A percentile compares a stretch with the other conserved stretches of the same genome.
phyloP scores from a whole-genome alignment of 768 basidiomycete genomes.

The Phylloporus arenicola region DNA sequence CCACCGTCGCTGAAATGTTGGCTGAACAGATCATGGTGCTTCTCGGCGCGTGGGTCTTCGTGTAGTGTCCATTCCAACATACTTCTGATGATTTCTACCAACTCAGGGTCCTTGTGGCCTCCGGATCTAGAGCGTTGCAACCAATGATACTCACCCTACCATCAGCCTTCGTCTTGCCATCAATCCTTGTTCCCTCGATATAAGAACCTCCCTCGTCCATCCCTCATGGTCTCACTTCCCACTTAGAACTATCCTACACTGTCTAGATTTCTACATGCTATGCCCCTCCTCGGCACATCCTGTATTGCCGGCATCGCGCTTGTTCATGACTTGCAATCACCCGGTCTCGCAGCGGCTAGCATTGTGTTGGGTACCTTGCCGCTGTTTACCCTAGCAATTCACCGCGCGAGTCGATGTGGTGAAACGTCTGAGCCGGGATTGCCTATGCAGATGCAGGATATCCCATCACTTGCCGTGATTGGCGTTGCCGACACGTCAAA shows the following conservation, averaged over 20 bases:
- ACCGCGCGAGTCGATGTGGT: neutral
- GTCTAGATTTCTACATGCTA: slow-evolving; percentile 10
- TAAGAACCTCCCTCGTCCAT: neutral
- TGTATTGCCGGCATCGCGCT: slow-evolving; percentile 10
- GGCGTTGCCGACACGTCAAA: neutral
- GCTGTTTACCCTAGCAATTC: slow-evolving; percentile 1
- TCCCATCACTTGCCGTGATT: neutral
- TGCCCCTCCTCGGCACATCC: slow-evolving; percentile 16
- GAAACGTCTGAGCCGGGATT: neutral
- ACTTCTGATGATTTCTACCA: too few relatives aligned
- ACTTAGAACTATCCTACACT: slow-evolving; percentile 2
- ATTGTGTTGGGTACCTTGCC: neutral
- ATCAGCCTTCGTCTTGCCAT: slow-evolving; percentile 10
- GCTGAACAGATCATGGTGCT: too few relatives aligned
- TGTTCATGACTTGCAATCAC: slow-evolving; percentile 3
- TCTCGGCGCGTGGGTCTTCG: too few relatives aligned
- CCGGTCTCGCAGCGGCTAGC: neutral
- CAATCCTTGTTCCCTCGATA: slow-evolving; percentile 8
- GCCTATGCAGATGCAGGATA: neutral
- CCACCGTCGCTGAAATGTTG: too few relatives aligned
- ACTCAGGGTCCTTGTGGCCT: slow-evolving; percentile 11
- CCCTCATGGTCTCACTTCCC: neutral
- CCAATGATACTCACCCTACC: neutral
- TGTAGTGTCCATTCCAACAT: too few relatives aligned
- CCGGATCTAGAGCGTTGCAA: neutral